Conservation (phyloP, 441 rosid species). For the Pelargonium australe region DNA sequence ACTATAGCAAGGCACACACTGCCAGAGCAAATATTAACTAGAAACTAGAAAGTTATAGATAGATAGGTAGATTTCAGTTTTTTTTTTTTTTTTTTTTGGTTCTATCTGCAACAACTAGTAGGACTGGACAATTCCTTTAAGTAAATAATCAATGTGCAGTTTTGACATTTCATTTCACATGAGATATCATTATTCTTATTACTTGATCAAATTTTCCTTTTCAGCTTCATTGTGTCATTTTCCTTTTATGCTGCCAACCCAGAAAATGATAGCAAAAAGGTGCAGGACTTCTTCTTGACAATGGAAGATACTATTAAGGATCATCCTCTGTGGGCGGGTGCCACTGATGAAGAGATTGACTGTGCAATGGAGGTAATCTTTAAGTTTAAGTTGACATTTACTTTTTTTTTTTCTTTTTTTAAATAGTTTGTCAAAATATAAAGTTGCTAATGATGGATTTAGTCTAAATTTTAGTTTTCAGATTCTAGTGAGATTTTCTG, state of each 20-base stretch:
- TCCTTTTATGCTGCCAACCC: conserved; percentile 31
- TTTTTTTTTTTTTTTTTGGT: too few species aligned
- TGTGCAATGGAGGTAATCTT: conserved; percentile 42
- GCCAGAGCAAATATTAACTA: too few species aligned
- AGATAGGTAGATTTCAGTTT: too few species aligned
- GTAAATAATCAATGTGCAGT: neutral
- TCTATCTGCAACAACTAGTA: too few species aligned
- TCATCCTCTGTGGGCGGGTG: conserved; percentile 43
- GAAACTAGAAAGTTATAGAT: too few species aligned
- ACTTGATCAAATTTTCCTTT: neutral
- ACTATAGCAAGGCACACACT: too few species aligned
- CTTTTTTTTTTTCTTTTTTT: too few species aligned
- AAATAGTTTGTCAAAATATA: too few species aligned
- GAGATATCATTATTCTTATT: neutral
- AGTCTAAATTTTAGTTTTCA: too few species aligned
- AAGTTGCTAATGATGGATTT: too few species aligned
- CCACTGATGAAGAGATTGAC: conserved; percentile 36
- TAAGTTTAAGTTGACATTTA: neutral
- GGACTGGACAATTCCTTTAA: too few species aligned
- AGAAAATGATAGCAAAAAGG: conserved; percentile 41
- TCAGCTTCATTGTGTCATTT: conserved; percentile 25
- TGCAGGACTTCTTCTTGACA: conserved; percentile 34
- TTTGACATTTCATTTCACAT: neutral
- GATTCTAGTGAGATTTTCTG: neutral
- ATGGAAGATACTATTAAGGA: conserved; percentile 17